phyloP scores from a whole-genome alignment of 257 asterid genomes.

The Mentha longifolia region DNA sequence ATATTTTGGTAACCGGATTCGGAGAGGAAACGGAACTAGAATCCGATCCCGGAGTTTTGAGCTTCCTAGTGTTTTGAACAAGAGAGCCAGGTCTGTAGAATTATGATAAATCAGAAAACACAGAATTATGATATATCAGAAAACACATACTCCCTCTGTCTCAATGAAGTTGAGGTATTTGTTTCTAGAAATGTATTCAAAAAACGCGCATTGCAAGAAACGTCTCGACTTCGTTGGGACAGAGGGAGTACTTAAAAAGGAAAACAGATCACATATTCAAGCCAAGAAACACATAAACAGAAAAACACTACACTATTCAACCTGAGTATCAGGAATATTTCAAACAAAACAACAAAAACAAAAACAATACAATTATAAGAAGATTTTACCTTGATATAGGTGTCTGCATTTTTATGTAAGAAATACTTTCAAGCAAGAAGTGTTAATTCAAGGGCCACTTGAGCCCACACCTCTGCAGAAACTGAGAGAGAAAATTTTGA shows the following conservation, averaged over 20 bases:
- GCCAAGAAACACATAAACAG: too few species aligned
- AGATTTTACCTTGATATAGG: slow-evolving; percentile 67
- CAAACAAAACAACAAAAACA: neutral
- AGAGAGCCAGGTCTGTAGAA: neutral
- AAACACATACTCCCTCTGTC: too few species aligned
- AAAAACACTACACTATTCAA: too few species aligned
- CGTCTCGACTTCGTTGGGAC: too few species aligned
- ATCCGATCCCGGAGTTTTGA: slow-evolving; percentile 50
- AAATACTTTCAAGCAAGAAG: neutral
- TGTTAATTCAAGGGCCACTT: slow-evolving; percentile 56
- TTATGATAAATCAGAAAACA: neutral
- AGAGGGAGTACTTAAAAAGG: too few species aligned
- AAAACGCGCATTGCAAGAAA: too few species aligned
- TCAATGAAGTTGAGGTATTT: too few species aligned
- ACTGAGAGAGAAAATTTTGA: slow-evolving; percentile 41
- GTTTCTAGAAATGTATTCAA: too few species aligned
- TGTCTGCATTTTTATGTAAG: slow-evolving; percentile 66
- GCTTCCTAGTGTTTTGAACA: slow-evolving; percentile 39
- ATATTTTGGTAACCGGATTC: slow-evolving; percentile 47
- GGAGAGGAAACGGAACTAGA: slow-evolving; percentile 55
- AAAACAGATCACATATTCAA: too few species aligned
- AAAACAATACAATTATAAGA: neutral
- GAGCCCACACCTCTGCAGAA: slow-evolving; percentile 54
- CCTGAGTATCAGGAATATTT: neutral
- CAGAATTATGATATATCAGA: too few species aligned